Evolutionary conservation across 768 basidiomycete genomes (phyloP).

Genomic region (Mycena floridula): DNA sequence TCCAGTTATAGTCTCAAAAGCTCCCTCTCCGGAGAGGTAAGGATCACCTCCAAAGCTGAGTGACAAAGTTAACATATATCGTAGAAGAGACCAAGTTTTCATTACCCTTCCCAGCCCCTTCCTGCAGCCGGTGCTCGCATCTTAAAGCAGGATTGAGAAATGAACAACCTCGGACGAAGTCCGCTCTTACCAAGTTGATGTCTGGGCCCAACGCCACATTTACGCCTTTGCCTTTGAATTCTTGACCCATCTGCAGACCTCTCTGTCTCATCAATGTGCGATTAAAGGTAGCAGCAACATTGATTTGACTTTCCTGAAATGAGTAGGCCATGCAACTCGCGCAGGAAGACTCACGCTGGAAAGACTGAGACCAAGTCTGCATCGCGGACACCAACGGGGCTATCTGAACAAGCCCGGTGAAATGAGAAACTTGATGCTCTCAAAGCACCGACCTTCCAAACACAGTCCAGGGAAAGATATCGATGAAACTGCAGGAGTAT

Average conservation of each 20-base stretch:
- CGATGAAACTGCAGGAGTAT: slow-evolving; percentile 38
- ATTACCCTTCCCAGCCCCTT: slow-evolving; percentile 49
- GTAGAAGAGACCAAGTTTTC: slow-evolving; percentile 8
- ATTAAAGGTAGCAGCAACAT: slow-evolving; percentile 49
- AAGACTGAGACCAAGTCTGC: slow-evolving; percentile 44
- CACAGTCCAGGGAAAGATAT: slow-evolving; percentile 47
- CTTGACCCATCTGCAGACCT: slow-evolving; percentile 50
- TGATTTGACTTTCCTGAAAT: slow-evolving; percentile 32
- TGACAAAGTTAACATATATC: not conserved
- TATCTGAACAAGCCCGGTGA: slow-evolving; percentile 20
- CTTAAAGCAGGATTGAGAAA: no score
- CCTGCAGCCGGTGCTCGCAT: slow-evolving; percentile 42
- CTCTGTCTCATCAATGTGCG: slow-evolving; percentile 50
- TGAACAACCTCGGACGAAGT: no score
- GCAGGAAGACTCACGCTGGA: slow-evolving; percentile 30
- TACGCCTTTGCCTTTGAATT: slow-evolving; percentile 57
- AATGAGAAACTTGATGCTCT: not conserved
- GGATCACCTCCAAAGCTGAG: slow-evolving; percentile 46
- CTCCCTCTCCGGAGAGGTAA: slow-evolving; percentile 46
- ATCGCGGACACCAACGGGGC: slow-evolving; percentile 43
- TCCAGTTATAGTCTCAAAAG: slow-evolving; percentile 48
- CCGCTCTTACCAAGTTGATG: slow-evolving; percentile 37
- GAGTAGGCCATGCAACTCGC: not conserved
- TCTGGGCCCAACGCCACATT: slow-evolving; percentile 46
- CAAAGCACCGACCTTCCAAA: slow-evolving; percentile 30